A percentile compares a stretch with the other conserved stretches of the same genome.
Conservation (phyloP, 257 asterid genomes). For the Primulina tabacum region DNA sequence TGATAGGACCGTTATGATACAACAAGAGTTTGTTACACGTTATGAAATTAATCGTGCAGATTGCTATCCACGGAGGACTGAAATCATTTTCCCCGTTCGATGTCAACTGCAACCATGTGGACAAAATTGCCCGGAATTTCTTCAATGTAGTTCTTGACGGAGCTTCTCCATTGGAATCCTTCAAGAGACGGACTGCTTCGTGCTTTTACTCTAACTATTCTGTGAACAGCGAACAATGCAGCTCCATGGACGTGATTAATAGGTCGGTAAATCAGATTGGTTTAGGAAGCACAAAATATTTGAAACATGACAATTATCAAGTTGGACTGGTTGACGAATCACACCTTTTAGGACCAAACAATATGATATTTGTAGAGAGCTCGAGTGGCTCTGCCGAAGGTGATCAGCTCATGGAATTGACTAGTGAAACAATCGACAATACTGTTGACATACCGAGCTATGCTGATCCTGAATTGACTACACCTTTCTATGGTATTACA, state of each 20-base stretch:
- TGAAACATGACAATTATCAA: slow-evolving; percentile 24
- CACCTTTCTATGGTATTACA: slow-evolving; percentile 22
- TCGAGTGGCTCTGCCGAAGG: slow-evolving; percentile 33
- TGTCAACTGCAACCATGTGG: slow-evolving; percentile 37
- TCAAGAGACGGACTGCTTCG: slow-evolving; percentile 33
- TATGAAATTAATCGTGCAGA: slow-evolving; percentile 40
- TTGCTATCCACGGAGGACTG: slow-evolving; percentile 46
- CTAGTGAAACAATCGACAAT: slow-evolving; percentile 26
- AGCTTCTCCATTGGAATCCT: slow-evolving; percentile 19
- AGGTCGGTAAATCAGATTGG: slow-evolving; percentile 23
- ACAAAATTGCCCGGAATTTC: slow-evolving; percentile 32
- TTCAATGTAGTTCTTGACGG: slow-evolving; percentile 29
- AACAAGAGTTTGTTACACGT: slow-evolving; percentile 5
- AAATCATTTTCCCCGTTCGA: slow-evolving; percentile 40
- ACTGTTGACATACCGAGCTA: slow-evolving; percentile 26
- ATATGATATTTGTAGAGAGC: slow-evolving; percentile 41
- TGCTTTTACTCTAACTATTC: slow-evolving; percentile 38
- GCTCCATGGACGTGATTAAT: slow-evolving; percentile 22
- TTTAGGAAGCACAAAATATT: slow-evolving; percentile 19
- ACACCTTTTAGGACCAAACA: slow-evolving; percentile 26
- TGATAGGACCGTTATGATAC: too few relatives aligned
- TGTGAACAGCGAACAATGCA: slow-evolving; percentile 29
- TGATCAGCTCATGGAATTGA: slow-evolving; percentile 34
- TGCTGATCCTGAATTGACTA: slow-evolving; percentile 27
- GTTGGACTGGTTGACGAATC: slow-evolving; percentile 26